A percentile compares a stretch with the other conserved stretches of the same genome.
These are phyloP conservation scores for Cladosporium phlei DNA, from an alignment of 2,329 filamentous ascomycete genomes.

Conservation along the genomic window DNA sequence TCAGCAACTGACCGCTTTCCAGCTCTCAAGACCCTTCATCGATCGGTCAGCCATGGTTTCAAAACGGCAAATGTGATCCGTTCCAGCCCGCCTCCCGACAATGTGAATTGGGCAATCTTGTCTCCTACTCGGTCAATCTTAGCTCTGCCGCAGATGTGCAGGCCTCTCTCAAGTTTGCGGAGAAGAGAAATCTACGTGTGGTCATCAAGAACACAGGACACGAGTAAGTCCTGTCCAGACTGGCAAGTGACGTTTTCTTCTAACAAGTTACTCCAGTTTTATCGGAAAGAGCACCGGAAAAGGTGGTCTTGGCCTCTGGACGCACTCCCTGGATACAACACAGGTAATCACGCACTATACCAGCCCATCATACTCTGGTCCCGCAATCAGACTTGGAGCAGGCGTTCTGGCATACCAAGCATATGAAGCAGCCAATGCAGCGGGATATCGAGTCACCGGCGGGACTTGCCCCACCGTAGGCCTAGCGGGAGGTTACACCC, in stretches of 20 bases:
- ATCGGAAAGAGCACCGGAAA: constrained; percentile 58
- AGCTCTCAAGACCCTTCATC: constrained; percentile 33
- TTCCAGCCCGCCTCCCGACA: constrained; percentile 30
- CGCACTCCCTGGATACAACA: constrained; percentile 33
- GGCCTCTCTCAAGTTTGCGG: constrained; percentile 37
- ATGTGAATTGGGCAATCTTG: constrained; percentile 43
- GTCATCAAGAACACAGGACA: constrained; percentile 43
- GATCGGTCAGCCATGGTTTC: constrained; percentile 36
- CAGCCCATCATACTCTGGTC: constrained; percentile 41
- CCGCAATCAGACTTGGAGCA: constrained; percentile 50
- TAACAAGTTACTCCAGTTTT: constrained; percentile 21
- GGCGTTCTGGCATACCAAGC: constrained; percentile 50
- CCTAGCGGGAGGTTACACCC: constrained; percentile 53
- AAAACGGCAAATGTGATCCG: constrained; percentile 40
- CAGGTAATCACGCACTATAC: not conserved
- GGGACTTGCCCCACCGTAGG: constrained; percentile 54
- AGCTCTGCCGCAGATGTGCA: constrained; percentile 23
- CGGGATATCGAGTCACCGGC: constrained; percentile 41
- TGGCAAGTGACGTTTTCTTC: not conserved
- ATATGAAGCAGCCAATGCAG: constrained; percentile 41
- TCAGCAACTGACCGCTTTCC: not conserved
- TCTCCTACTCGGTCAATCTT: constrained; percentile 29
- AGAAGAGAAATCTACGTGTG: constrained; percentile 46
- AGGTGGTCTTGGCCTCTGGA: constrained; percentile 55
- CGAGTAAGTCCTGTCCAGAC: constrained; percentile 22